Evolutionary conservation across 108 stramenopile genomes (phyloP).

Genomic region (Fragilaria crotonensis): DNA sequence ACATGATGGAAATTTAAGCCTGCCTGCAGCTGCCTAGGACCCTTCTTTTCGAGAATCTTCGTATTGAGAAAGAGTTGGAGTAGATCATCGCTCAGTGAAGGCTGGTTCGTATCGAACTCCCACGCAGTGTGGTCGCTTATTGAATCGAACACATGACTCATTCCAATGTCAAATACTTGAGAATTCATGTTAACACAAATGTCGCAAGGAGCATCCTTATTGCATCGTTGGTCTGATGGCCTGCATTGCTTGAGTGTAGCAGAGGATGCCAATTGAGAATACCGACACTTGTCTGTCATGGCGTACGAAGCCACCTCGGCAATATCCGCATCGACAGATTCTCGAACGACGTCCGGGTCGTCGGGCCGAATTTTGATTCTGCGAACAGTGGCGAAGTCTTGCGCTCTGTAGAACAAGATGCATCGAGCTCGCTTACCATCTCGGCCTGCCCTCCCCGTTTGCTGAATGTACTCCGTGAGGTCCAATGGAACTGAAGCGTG

Average conservation of each 20-base stretch:
- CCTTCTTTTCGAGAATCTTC: neutral
- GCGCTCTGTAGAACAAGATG: conserved; percentile 19
- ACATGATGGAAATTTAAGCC: neutral
- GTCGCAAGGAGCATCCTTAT: neutral
- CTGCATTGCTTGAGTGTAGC: neutral
- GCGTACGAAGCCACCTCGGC: neutral
- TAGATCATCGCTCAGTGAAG: neutral
- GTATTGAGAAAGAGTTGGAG: neutral
- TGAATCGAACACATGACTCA: neutral
- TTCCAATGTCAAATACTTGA: neutral
- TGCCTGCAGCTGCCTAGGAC: neutral
- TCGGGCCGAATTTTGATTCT: neutral
- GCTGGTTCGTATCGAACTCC: neutral
- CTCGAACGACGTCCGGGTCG: neutral
- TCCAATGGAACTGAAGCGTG: conserved; percentile 22
- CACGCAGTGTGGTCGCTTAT: neutral
- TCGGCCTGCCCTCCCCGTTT: conserved; percentile 67
- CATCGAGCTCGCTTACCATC: conserved; percentile 43
- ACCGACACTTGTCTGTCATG: neutral
- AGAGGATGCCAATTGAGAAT: neutral
- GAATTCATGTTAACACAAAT: neutral
- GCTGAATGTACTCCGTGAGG: conserved; percentile 45
- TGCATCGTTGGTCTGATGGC: neutral
- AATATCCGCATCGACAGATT: neutral
- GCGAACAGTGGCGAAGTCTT: conserved; percentile 6